Evolutionary conservation across 371 early-diverging fungal genomes (phyloP), one percentile per base, ranked within the genome.

Genomic region (Mucor indicus): DNA sequence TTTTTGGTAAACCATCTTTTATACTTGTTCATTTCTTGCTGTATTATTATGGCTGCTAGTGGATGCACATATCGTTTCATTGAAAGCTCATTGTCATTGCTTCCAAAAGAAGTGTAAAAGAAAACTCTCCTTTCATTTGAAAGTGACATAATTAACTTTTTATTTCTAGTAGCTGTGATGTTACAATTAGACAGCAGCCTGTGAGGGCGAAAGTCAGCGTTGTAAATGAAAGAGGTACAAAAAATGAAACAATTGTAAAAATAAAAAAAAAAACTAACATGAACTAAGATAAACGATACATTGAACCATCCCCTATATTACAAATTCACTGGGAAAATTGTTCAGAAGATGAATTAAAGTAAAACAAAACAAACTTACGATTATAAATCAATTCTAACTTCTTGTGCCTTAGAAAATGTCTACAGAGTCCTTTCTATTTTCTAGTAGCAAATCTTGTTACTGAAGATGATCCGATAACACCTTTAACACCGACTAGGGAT

Each of bases 401-500:
- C n/a, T n/a, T n/a, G n/a, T n/a, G n/a, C n/a, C n/a, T n/a, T 29
- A 74, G 74, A 53, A 74, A 69, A 61, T 64, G 56, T 16, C 64
- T 74, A 22, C 74, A 75, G 32, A 75, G 72, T 45, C 75, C 75
- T 11, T 75, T 71, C 32, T 71, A 71, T 33, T 75, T 67, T 39
- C 53, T 64, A 44, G 64, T 69, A 27, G 75, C 66, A 21, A 71
- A 68, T 27, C 39, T 75, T 20, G 63, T 72, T 19, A 46, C 39
- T 20, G 59, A 54, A 29, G 35, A 58, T 33, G 47, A 40, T 15
- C 27, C 44, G 19, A 44, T 30, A 13, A 51, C 39, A 15, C 42
- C 44, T 7, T 27, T 51, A 19, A 23, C 56, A 46, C 53, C 64
- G 2, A 36, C 50, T 1, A 48, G 52, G 31, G 48, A 60, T 15